A percentile compares a stretch with the other conserved stretches of the same genome.
Evolutionary conservation across 805 yeast species (phyloP).

Genomic region (Candida rishiriensis): DNA sequence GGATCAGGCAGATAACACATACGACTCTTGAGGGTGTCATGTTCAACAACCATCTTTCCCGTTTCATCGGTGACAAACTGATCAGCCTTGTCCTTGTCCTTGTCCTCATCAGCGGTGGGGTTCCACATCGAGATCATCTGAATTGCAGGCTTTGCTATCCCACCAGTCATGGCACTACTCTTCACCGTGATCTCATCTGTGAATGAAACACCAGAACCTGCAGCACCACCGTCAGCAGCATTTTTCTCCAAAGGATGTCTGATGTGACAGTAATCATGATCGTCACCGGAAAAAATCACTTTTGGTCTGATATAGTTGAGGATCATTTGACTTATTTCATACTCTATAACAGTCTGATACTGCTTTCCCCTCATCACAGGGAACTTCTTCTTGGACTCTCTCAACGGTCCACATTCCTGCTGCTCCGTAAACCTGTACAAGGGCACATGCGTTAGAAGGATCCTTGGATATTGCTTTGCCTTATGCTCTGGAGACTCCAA

Average conservation of each 20-base stretch:
- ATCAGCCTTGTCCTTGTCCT: slow-evolving; percentile 1
- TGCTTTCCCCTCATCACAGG: slow-evolving; percentile 76
- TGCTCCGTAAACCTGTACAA: slow-evolving; percentile 56
- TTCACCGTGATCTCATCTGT: slow-evolving; percentile 75
- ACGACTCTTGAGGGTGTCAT: slow-evolving; percentile 24
- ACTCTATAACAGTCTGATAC: slow-evolving; percentile 80
- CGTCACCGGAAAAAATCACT: slow-evolving; percentile 86
- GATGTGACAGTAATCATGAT: slow-evolving; percentile 90
- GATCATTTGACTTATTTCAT: slow-evolving; percentile 52
- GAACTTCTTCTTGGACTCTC: slow-evolving; percentile 65
- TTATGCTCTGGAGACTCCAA: slow-evolving; percentile 24
- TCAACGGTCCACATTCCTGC: slow-evolving; percentile 65
- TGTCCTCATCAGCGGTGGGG: slow-evolving; percentile 12
- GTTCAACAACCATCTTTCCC: slow-evolving; percentile 17
- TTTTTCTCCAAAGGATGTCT: slow-evolving; percentile 38
- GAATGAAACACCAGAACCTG: slow-evolving; percentile 7
- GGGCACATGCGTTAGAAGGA: slow-evolving; percentile 84
- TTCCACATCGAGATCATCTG: slow-evolving; percentile 67
- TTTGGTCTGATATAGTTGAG: slow-evolving; percentile 58
- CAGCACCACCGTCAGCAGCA: slow-evolving; percentile 1
- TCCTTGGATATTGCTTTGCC: slow-evolving; percentile 46
- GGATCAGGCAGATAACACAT: slow-evolving; percentile 30
- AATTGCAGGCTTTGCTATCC: slow-evolving; percentile 78
- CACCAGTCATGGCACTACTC: slow-evolving; percentile 91
- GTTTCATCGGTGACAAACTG: slow-evolving; percentile 4